Evolutionary conservation across 2,329 filamentous ascomycete genomes (phyloP).

Genomic region (Fusarium brachygibbosum): DNA sequence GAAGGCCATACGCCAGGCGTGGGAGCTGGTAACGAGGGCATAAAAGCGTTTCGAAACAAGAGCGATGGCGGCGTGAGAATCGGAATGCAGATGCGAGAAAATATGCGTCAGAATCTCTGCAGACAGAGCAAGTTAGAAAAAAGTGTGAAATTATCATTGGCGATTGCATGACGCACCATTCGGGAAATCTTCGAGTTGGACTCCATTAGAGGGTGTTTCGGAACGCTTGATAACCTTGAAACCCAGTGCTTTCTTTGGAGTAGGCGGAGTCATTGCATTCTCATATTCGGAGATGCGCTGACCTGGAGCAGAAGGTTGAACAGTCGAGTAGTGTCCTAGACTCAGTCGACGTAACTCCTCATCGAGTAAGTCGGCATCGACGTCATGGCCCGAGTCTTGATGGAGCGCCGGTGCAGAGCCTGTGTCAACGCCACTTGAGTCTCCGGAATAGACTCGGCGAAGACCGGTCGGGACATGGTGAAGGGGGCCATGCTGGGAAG

Average conservation of each 20-base stretch:
- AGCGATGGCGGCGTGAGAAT: slow-evolving; percentile 84
- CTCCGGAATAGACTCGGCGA: slow-evolving; percentile 51
- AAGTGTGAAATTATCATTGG: neutral
- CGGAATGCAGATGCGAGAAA: slow-evolving; percentile 88
- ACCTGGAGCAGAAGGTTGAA: slow-evolving; percentile 57
- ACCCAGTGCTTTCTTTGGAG: slow-evolving; percentile 62
- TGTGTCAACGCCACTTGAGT: slow-evolving; percentile 55
- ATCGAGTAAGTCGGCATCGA: slow-evolving; percentile 62
- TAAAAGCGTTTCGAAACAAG: slow-evolving; percentile 92
- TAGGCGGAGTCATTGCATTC: slow-evolving; percentile 65
- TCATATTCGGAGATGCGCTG: slow-evolving; percentile 73
- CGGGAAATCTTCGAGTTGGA: slow-evolving; percentile 73
- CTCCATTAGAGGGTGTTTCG: slow-evolving; percentile 55
- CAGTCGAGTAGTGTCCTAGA: slow-evolving; percentile 49
- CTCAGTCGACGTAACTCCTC: slow-evolving; percentile 68
- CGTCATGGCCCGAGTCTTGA: slow-evolving; percentile 50
- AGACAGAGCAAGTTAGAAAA: slow-evolving; percentile 32
- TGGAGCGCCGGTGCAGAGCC: slow-evolving; percentile 51
- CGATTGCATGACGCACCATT: slow-evolving; percentile 74
- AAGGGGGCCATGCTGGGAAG: slow-evolving; percentile 70
- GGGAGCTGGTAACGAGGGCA: slow-evolving; percentile 86
- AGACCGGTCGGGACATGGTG: slow-evolving; percentile 59
- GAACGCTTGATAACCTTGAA: slow-evolving; percentile 69
- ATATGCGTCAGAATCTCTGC: slow-evolving; percentile 93
- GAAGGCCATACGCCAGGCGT: slow-evolving; percentile 95